Conservation (phyloP, 2,329 filamentous ascomycete genomes). For the Aspergillus felis region DNA sequence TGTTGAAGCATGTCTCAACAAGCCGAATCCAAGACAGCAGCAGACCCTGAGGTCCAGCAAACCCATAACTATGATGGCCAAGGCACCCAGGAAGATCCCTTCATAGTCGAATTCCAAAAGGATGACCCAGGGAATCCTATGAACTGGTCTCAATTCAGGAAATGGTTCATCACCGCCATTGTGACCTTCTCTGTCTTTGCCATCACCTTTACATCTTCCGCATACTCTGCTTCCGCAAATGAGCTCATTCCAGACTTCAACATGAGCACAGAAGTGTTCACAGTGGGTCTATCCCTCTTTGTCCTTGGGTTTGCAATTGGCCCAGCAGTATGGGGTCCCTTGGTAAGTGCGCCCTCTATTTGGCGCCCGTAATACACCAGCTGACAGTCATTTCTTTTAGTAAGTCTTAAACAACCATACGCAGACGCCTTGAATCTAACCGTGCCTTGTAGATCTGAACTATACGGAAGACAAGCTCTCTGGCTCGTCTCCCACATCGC, state of each 20-base stretch:
- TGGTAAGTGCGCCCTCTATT: conserved; percentile 19
- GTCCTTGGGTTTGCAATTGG: conserved; percentile 38
- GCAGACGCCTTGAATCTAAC: neutral
- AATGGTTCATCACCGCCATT: conserved; percentile 25
- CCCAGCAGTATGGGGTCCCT: conserved; percentile 31
- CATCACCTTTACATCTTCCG: conserved; percentile 28
- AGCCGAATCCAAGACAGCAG: neutral
- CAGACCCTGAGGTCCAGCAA: conserved; percentile 1
- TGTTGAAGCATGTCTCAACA: neutral
- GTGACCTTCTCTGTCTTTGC: conserved; percentile 25
- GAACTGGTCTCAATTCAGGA: conserved; percentile 21
- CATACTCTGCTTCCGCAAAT: conserved; percentile 23
- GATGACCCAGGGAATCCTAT: conserved; percentile 28
- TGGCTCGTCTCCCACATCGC: neutral
- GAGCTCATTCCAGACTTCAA: conserved; percentile 26
- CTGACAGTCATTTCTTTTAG: conserved; percentile 34
- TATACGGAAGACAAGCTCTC: neutral
- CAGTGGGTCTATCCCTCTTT: conserved; percentile 36
- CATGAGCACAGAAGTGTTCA: conserved; percentile 23
- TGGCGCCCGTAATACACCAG: neutral
- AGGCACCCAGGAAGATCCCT: conserved; percentile 30
- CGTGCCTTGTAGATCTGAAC: neutral
- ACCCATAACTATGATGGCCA: conserved; percentile 22
- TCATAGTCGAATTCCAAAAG: conserved; percentile 28
- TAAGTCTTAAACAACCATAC: neutral